Evolutionary conservation across 1,284 basidiomycete genomes (phyloP), one percentile per base, ranked within the genome.

Genomic region (Puccinia coronata): DNA sequence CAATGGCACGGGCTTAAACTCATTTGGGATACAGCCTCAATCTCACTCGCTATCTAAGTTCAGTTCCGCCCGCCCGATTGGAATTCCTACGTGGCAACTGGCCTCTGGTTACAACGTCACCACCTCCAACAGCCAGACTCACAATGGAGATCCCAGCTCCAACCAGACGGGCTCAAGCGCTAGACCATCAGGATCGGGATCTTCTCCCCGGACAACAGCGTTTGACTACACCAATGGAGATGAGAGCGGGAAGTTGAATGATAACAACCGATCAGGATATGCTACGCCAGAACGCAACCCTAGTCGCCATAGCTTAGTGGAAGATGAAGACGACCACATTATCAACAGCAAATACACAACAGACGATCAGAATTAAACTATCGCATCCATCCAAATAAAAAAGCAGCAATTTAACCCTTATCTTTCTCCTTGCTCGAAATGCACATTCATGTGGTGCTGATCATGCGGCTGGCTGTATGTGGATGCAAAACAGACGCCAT

Each of bases 51-150:
- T 70, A 23, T 69, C 63, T 39, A 51, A 67, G 43, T 79, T 70
- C 51, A 39, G 31, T 28, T 41, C 76, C 2, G 28, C 51, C 34
- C 47, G 65, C 55, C 76, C 76, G 5, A 20, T 59, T 43, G 76
- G 76, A 18, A 70, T 79, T 25, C 76, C 76, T 55, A 49, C 76
- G 28, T 79, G 76, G 76, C 76, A 79, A 59, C 55, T 79, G n/a
- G 72, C 53, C 36, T 53, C 69, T 1, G 55, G 72, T 59, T 57
- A 55, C 53, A 74, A 55, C 25, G 36, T 20, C 36, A 43, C 53
- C 11, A n/a, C 53, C n/a, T n/a, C n/a, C 18, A 59, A 5, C 25
- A 43, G 31, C 34, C 51, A 74, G 31, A 74, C 51, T 28, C 5
- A 34, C 25, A 74, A 74, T 57, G 55, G 55, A 9, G 72, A 74